Evolutionary conservation across 1,139 yeast species (phyloP), one percentile per base, ranked within the genome.

Genomic region (Diutina ranongensis): DNA sequence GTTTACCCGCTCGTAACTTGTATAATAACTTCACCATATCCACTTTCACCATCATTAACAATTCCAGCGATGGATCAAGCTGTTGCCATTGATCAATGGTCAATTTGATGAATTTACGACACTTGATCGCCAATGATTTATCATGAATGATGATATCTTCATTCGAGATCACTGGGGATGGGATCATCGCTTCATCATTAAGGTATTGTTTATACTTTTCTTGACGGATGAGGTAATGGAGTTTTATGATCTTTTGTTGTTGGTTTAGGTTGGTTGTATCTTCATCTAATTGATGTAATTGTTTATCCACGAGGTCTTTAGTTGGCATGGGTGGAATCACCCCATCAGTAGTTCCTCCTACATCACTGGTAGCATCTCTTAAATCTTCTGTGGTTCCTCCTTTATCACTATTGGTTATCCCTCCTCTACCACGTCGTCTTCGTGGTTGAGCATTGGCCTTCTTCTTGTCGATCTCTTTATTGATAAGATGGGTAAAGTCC

Each of bases 21-120:
- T 78, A 75, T 33, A 87, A 62, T 35, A 87, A 61, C 25, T 81
- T 78, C 33, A 80, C 75, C 41, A 86, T 56, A 52, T 79, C 76
- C 46, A 62, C 62, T 55, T 80, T 80, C 1, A 94, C 80, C 49
- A 83, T 85, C 13, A 51, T 48, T 3, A 74, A 57, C 7, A 73
- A 45, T 15, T 25, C 40, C 32, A 45, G 40, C 20, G 40, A 35
- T 42, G 46, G 15, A 18, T 35, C 45, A 7, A 36, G 32, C 33
- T 46, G n/a, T 18, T 49, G 72, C 86, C 85, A 79, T 46, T 62
- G 54, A 1, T 52, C 46, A 2, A 80, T 53, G 16, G 78, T 45
- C 8, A 59, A 54, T 54, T 78, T 80, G 46, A 80, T 62, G 51
- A 68, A 74, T 18, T 68, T 65, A 46, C 83, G 70, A 40, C 74